Conservation (phyloP, 768 basidiomycete genomes). For the Kondoa subrosea region DNA sequence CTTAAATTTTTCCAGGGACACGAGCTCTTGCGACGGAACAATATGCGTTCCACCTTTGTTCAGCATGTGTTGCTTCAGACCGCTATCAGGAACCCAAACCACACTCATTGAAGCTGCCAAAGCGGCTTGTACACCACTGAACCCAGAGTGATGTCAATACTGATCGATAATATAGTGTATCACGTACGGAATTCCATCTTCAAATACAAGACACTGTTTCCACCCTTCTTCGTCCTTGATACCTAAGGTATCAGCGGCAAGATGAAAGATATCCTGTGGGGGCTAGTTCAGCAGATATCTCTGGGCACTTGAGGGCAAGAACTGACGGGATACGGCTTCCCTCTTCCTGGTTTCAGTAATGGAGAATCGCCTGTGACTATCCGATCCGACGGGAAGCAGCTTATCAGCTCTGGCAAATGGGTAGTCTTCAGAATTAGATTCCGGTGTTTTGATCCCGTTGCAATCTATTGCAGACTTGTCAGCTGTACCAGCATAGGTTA, state of each 20-base stretch:
- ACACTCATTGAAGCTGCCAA: not conserved
- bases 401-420: not conserved
- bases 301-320: too few species aligned
- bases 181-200: conserved; percentile 2
- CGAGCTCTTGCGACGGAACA: not conserved
- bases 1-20: conserved; percentile 14
- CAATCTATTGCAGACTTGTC: not conserved
- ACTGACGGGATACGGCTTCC: conserved; percentile 6
- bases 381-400: not conserved
- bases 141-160: too few species aligned
- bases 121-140: conserved; percentile 1
- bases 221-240: not conserved
- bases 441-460: conserved; percentile 15
- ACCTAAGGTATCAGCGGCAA: not conserved
- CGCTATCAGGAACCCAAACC: conserved; percentile 17
- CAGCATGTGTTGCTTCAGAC: conserved; percentile 19
- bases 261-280: conserved; percentile 7
- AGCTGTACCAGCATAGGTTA: not conserved
- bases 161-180: not conserved
- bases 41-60: conserved; percentile 6
- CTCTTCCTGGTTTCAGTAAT: conserved; percentile 1
- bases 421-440: conserved; percentile 18
- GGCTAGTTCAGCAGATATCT: too few species aligned
- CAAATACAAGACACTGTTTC: not conserved
- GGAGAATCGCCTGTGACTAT: not conserved